Conservation (phyloP, 129 eudicot species). For the Helianthus tuberosus region DNA sequence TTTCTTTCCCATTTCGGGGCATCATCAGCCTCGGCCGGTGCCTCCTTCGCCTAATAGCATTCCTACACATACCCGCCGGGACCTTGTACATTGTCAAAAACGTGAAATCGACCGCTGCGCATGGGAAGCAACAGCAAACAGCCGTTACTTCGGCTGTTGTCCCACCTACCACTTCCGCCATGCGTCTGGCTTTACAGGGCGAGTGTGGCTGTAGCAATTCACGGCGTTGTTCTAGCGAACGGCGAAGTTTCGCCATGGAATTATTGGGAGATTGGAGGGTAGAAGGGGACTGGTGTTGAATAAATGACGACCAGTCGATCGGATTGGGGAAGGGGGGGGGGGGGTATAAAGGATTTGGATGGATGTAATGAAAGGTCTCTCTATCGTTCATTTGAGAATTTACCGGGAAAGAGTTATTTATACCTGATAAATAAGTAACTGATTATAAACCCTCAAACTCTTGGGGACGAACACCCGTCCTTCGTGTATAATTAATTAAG, state of each 20-base stretch:
- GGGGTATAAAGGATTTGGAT: slow-evolving; percentile 9
- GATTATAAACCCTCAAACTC: too few relatives aligned
- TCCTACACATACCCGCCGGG: slow-evolving; percentile 64
- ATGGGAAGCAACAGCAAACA: slow-evolving; percentile 66
- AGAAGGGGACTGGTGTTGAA: too few relatives aligned
- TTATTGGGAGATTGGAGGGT: too few relatives aligned
- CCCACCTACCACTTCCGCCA: slow-evolving; percentile 70
- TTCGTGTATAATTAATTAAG: too few relatives aligned
- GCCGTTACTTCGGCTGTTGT: slow-evolving; percentile 85
- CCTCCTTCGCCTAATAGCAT: slow-evolving; percentile 40
- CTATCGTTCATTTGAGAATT: too few relatives aligned
- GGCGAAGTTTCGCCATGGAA: slow-evolving; percentile 34
- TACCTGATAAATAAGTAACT: too few relatives aligned
- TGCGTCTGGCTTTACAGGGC: slow-evolving; percentile 9
- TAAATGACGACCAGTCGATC: background rate
- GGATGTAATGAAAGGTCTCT: background rate
- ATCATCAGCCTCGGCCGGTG: slow-evolving; percentile 34
- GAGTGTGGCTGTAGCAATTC: slow-evolving; percentile 21
- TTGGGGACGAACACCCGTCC: too few relatives aligned
- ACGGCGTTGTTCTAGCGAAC: slow-evolving; percentile 23
- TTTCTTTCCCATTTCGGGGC: background rate
- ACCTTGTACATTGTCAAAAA: slow-evolving; percentile 62
- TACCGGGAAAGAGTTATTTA: too few relatives aligned
- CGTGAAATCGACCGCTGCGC: slow-evolving; percentile 41
- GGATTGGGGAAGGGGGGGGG: slow-evolving; percentile 6